These are phyloP conservation scores for Globisporangium ultimum DNA, from an alignment of 352 stramenopile genomes.

Conservation along the genomic window DNA sequence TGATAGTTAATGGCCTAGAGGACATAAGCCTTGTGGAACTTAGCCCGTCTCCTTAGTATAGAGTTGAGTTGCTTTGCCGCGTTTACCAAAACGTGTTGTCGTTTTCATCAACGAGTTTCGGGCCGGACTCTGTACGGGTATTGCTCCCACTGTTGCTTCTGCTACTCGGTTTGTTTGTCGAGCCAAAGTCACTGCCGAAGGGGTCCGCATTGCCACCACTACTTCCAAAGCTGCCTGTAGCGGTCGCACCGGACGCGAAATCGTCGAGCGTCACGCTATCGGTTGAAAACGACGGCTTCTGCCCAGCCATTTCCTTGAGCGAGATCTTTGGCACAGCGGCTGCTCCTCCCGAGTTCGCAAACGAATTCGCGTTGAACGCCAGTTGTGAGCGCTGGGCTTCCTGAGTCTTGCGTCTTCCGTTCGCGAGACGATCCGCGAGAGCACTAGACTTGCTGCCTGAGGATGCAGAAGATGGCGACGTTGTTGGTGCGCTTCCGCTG, in stretches of 20 bases:
- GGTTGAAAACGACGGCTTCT: background rate
- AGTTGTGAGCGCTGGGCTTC: constrained; percentile 62
- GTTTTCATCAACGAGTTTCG: constrained; percentile 16
- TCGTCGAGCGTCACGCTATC: constrained; percentile 41
- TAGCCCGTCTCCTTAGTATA: no score
- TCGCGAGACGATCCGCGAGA: constrained; percentile 55
- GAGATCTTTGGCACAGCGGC: constrained; percentile 37
- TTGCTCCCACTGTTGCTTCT: constrained; percentile 8
- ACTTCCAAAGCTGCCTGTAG: constrained; percentile 11
- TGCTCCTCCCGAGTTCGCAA: constrained; percentile 22
- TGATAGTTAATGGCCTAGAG: no score
- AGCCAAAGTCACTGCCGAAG: constrained; percentile 12
- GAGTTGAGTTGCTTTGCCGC: no score
- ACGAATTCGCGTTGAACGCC: constrained; percentile 54
- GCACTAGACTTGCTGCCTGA: constrained; percentile 45
- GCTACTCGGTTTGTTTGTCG: constrained; percentile 1
- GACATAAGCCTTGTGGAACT: no score
- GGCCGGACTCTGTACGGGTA: background rate
- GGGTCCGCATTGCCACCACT: background rate
- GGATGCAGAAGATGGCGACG: constrained; percentile 19
- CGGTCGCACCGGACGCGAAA: constrained; percentile 31
- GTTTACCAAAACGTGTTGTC: constrained; percentile 21
- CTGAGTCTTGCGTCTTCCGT: constrained; percentile 67
- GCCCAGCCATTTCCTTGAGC: constrained; percentile 48
- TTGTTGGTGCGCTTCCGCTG: background rate